Percentiles rank a stretch among this genome's conserved stretches.
These are phyloP conservation scores for Saturnispora ahearnii DNA, from an alignment of 805 yeast species.

Conservation along the genomic window DNA sequence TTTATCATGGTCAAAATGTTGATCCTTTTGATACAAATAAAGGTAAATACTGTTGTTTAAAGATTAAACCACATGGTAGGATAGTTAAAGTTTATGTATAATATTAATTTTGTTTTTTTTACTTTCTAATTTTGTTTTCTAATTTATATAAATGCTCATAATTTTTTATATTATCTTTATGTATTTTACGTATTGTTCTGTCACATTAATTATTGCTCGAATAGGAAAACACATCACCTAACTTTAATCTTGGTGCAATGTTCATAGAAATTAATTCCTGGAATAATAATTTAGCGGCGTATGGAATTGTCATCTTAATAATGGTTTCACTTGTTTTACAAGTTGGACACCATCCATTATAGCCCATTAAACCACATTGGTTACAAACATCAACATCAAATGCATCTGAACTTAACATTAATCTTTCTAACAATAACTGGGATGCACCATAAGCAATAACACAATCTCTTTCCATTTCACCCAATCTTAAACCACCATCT, in stretches of 20 bases:
- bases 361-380: constrained; percentile 93
- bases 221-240: constrained; percentile 70
- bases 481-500: constrained; percentile 97
- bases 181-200: neutral
- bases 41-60: constrained; percentile 50
- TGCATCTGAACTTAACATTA: constrained; percentile 96
- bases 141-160: neutral
- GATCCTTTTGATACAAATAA: constrained; percentile 39
- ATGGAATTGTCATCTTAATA: constrained; percentile 92
- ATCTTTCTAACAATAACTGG: constrained; percentile 82
- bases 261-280: constrained; percentile 98
- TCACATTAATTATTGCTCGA: neutral
- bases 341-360: constrained; percentile 95
- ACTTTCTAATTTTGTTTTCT: neutral
- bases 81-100: constrained; percentile 50
- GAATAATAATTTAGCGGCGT: constrained; percentile 96
- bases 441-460: constrained; percentile 99
- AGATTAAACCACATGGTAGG: constrained; percentile 38
- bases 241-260: constrained; percentile 88
- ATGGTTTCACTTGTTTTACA: constrained; percentile 84
- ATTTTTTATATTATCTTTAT: neutral
- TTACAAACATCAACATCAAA: constrained; percentile 95
- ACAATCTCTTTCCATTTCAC: constrained; percentile 99
- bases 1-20: constrained; percentile 53
- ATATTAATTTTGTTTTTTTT: constrained; percentile 5